These are phyloP conservation scores for Xylariaceae sp. DNA, from an alignment of 2,329 filamentous ascomycete genomes.

Conservation along the genomic window DNA sequence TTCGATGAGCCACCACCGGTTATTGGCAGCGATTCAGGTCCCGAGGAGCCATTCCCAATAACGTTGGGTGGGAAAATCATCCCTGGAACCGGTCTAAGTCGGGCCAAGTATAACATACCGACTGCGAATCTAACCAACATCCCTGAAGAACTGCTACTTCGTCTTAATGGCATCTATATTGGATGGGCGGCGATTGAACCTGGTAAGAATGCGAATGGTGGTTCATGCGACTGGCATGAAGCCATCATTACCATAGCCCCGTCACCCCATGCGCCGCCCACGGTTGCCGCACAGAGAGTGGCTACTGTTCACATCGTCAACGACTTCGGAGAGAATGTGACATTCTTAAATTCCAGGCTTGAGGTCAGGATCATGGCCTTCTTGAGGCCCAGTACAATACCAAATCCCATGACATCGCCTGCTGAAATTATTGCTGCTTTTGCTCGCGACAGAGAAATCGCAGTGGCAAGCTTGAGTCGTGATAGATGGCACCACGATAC, in stretches of 20 bases:
- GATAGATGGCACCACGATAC: constrained; percentile 41
- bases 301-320: constrained; percentile 51
- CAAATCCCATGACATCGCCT: constrained; percentile 10
- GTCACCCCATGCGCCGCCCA: constrained; percentile 40
- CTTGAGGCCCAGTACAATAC: constrained; percentile 38
- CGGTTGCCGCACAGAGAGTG: constrained; percentile 45
- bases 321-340: constrained; percentile 39
- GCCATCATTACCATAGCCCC: constrained; percentile 54
- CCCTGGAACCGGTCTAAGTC: constrained; percentile 39
- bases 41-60: constrained; percentile 49
- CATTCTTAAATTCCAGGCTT: constrained; percentile 42
- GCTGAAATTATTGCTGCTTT: constrained; percentile 31
- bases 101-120: constrained; percentile 34
- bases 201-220: constrained; percentile 29
- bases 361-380: constrained; percentile 57
- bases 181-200: constrained; percentile 53
- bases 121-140: constrained; percentile 51
- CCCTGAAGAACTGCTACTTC: constrained; percentile 46
- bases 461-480: constrained; percentile 43
- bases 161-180: constrained; percentile 58
- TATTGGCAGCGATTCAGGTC: constrained; percentile 47
- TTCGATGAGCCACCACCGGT: constrained; percentile 35
- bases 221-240: constrained; percentile 50
- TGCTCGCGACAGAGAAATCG: constrained; percentile 38
- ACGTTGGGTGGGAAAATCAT: constrained; percentile 46